Evolutionary conservation across 1,139 yeast species (phyloP).

Genomic region (Pichia sp.): DNA sequence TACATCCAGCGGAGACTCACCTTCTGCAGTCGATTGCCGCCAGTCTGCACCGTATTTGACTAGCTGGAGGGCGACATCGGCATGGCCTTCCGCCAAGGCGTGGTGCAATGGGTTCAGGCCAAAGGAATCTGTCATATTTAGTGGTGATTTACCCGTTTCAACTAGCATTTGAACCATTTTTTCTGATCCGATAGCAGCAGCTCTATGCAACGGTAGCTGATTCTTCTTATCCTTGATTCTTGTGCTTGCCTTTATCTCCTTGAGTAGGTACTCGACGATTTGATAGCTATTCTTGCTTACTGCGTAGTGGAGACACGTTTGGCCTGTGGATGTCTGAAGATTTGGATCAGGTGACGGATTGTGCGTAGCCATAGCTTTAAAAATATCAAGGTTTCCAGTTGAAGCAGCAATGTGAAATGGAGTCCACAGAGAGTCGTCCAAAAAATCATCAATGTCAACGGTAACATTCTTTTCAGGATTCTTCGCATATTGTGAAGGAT

Average conservation of each 20-base stretch:
- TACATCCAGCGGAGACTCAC: conserved; percentile 55
- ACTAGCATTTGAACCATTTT: conserved; percentile 49
- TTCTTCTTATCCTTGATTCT: conserved; percentile 63
- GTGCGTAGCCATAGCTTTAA: conserved; percentile 41
- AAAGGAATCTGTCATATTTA: conserved; percentile 61
- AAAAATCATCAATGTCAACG: conserved; percentile 60
- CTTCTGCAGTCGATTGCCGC: conserved; percentile 44
- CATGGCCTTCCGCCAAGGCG: conserved; percentile 89
- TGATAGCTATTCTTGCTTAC: conserved; percentile 60
- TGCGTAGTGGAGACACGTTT: conserved; percentile 74
- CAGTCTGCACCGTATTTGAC: conserved; percentile 68
- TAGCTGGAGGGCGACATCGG: conserved; percentile 63
- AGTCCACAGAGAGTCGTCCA: conserved; percentile 83
- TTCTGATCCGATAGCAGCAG: conserved; percentile 71
- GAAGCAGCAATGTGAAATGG: conserved; percentile 80
- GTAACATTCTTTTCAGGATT: conserved; percentile 23
- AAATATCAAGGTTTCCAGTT: conserved; percentile 56
- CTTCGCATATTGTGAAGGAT: conserved; percentile 31
- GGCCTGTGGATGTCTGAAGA: conserved; percentile 57
- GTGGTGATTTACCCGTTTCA: conserved; percentile 52
- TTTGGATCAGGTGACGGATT: conserved; percentile 45
- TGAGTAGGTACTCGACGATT: conserved; percentile 49
- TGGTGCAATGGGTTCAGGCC: conserved; percentile 91
- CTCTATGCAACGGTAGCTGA: conserved; percentile 72
- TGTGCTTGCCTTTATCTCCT: conserved; percentile 52